Conservation (phyloP, 495 filamentous ascomycete genomes). For the Gamarada debralockiae region DNA sequence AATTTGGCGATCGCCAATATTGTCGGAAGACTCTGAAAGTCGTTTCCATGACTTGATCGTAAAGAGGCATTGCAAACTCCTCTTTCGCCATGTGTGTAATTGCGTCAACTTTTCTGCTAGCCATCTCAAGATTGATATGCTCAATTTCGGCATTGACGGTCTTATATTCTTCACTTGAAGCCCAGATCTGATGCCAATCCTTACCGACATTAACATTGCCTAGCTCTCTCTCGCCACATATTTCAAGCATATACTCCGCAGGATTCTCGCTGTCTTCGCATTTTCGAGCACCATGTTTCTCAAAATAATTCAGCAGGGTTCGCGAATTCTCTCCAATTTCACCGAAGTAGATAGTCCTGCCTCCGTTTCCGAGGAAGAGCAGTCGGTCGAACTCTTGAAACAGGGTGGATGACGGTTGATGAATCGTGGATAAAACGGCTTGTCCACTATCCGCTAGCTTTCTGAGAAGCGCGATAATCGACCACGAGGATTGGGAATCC, state of each 20-base stretch:
- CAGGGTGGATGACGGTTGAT: slow-evolving; percentile 84
- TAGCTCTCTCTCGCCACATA: not conserved
- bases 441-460: slow-evolving; percentile 79
- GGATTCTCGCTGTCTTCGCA: slow-evolving; percentile 56
- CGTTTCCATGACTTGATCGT: slow-evolving; percentile 63
- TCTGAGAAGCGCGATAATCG: slow-evolving; percentile 78
- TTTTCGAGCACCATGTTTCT: slow-evolving; percentile 43
- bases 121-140: slow-evolving; percentile 37
- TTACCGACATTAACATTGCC: not conserved
- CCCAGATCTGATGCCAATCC: slow-evolving; percentile 50
- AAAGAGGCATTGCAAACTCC: not conserved
- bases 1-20: not conserved
- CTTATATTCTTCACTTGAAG: slow-evolving; percentile 64
- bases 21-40: slow-evolving; percentile 36
- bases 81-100: not conserved
- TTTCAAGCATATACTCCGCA: slow-evolving; percentile 79
- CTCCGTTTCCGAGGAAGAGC: slow-evolving; percentile 62
- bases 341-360: slow-evolving; percentile 73
- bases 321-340: slow-evolving; percentile 61
- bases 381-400: slow-evolving; percentile 87
- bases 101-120: slow-evolving; percentile 33
- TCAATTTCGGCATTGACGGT: slow-evolving; percentile 44
- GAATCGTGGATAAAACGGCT: slow-evolving; percentile 88
- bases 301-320: slow-evolving; percentile 61
- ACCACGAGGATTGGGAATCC: slow-evolving; percentile 77